These are phyloP conservation scores for Hymenoscyphus fructigenus DNA, from an alignment of 2,329 filamentous ascomycete genomes.

Conservation along the genomic window DNA sequence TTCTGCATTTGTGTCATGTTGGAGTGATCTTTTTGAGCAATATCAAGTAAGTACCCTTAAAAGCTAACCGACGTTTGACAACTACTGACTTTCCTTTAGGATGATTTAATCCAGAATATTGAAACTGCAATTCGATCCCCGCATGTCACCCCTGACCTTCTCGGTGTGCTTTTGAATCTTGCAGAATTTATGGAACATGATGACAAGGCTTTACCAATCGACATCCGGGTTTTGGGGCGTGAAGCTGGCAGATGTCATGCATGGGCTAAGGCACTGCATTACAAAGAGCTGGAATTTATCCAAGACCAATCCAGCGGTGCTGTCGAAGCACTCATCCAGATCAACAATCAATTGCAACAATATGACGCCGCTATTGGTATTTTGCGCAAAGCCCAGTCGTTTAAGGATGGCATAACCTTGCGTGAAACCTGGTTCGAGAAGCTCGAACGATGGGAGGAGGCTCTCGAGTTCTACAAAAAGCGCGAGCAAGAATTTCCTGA, in stretches of 20 bases:
- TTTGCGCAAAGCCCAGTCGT: conserved; percentile 89
- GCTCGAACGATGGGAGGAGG: conserved; percentile 96
- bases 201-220: conserved; percentile 95
- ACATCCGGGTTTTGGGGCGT: conserved; percentile 89
- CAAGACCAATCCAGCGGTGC: conserved; percentile 95
- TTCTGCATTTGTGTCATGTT: conserved; percentile 97
- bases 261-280: conserved; percentile 96
- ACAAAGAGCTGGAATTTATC: conserved; percentile 97
- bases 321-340: conserved; percentile 95
- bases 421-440: conserved; percentile 99
- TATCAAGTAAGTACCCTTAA: conserved; percentile 59
- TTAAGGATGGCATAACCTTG: conserved; percentile 87
- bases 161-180: conserved; percentile 90
- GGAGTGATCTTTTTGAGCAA: conserved; percentile 95
- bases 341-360: conserved; percentile 98
- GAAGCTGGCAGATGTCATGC: conserved; percentile 97
- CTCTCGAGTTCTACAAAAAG: conserved; percentile 85
- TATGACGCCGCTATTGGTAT: conserved; percentile 99
- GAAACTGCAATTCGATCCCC: conserved; percentile 93
- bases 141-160: conserved; percentile 91
- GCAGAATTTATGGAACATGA: conserved; percentile 99
- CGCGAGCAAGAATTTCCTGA: conserved; percentile 70
- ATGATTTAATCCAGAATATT: conserved; percentile 93
- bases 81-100: conserved; percentile 39
- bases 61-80: background rate